Percentiles rank a stretch among this genome's conserved stretches.
Conservation (phyloP, 257 asterid genomes). For the Nicotiana attenuata region DNA sequence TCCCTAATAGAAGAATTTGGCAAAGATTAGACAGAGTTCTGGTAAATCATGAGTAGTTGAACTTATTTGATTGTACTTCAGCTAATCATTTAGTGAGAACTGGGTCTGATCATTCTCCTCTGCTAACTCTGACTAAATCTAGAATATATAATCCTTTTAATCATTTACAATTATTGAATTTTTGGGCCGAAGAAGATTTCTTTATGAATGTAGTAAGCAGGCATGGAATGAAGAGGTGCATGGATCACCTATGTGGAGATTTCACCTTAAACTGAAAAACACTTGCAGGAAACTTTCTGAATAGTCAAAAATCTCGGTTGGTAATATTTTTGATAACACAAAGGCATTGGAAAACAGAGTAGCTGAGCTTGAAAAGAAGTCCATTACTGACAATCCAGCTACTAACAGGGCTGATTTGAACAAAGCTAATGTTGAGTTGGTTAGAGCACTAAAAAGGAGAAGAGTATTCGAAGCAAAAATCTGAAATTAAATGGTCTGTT, state of each 20-base stretch:
- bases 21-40: too few relatives aligned
- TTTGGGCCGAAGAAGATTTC: not conserved
- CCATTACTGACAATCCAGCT: too few relatives aligned
- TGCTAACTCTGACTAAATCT: not conserved
- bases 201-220: not conserved
- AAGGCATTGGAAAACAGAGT: not conserved
- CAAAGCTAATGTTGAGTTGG: too few relatives aligned
- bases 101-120: not conserved
- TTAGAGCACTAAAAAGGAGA: too few relatives aligned
- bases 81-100: not conserved
- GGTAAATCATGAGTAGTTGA: too few relatives aligned
- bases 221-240: not conserved
- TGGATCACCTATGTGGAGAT: not conserved
- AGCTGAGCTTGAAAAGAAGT: not conserved
- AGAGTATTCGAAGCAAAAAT: too few relatives aligned
- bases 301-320: not conserved
- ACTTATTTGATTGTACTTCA: too few relatives aligned
- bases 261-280: not conserved
- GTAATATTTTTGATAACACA: not conserved
- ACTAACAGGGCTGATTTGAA: too few relatives aligned
- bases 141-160: fast-evolving
- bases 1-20: too few relatives aligned
- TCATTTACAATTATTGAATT: not conserved
- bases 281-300: not conserved
- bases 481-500: too few relatives aligned